A percentile compares a stretch with the other conserved stretches of the same genome.
Evolutionary conservation across 495 filamentous ascomycete species (phyloP).

Genomic region (Aspergillus olivimuriae): DNA sequence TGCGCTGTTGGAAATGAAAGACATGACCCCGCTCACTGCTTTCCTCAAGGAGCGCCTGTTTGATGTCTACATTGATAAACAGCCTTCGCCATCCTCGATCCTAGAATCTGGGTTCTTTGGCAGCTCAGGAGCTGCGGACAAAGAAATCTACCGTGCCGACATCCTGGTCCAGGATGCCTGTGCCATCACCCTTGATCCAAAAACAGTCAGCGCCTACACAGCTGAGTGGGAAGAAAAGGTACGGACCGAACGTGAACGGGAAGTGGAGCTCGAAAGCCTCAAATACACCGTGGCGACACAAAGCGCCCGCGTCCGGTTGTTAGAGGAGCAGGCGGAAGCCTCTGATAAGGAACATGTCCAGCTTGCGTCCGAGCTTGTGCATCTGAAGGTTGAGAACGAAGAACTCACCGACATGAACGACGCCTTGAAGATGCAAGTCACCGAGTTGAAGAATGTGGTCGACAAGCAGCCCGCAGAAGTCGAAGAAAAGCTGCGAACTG

Average conservation of each 20-base stretch:
- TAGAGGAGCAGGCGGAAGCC: slow-evolving; percentile 85
- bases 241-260: slow-evolving; percentile 67
- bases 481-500: slow-evolving; percentile 69
- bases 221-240: slow-evolving; percentile 89
- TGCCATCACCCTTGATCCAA: slow-evolving; percentile 74
- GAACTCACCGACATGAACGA: slow-evolving; percentile 84
- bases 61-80: slow-evolving; percentile 92
- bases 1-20: slow-evolving; percentile 74
- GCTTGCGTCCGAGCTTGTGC: slow-evolving; percentile 83
- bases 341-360: slow-evolving; percentile 91
- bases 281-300: slow-evolving; percentile 58
- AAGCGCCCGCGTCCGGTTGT: slow-evolving; percentile 61
- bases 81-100: slow-evolving; percentile 78
- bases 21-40: slow-evolving; percentile 78
- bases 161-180: slow-evolving; percentile 90
- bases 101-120: slow-evolving; percentile 98
- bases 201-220: slow-evolving; percentile 72
- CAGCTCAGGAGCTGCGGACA: slow-evolving; percentile 80
- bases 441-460: slow-evolving; percentile 74
- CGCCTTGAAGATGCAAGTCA: slow-evolving; percentile 71
- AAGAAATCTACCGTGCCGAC: slow-evolving; percentile 93
- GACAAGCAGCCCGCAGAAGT: slow-evolving; percentile 87
- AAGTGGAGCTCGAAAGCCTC: slow-evolving; percentile 73
- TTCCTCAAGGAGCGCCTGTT: slow-evolving; percentile 93
- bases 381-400: slow-evolving; percentile 88